Base-by-base conservation (phyloP, 2,329 filamentous ascomycete genomes). In the Trichoderma guizhouense region DNA sequence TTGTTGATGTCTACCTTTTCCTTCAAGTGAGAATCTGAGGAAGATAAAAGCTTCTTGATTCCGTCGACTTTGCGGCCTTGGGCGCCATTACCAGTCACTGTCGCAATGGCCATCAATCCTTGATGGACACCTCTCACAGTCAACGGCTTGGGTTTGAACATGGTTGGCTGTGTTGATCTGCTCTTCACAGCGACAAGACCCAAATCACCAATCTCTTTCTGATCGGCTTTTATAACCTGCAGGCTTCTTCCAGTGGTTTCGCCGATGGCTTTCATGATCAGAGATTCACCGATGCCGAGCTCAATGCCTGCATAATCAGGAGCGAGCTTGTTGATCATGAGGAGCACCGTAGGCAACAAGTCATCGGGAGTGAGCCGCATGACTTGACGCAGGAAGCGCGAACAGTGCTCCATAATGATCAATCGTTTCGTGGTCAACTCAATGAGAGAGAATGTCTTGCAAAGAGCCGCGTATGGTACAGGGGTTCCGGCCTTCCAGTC, bases 211-310 rank as follows among this genome's bases (percentile, higher is more conserved):
- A 98, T 97, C 77, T 98, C 94, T 78, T 96, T 94, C 79, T 99
- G 96, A 76, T 98, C 95, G 63, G 92, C 90, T 83, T 98, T 98
- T 85, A 99, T 97, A 67, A 97, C 91, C 47, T 91, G 88, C 61
- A 98, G 83, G 77, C 91, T 97, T 73, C 96, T 91, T 11, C 96
- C 96, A 0, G 96, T 99, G 34, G 91, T 92, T 83, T 98, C 95
- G 12, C 95, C 95, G 78, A 99, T 97, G 6, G 96, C 93, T 81
- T 98, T 99, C 95, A 98, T 98, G 77, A 99, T 98, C 32, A 99
- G 83, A 0, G 95, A 98, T 82, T 99, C 96, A 71, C 96, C 96
- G 76, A 99, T 99, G n/a, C 96, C 96, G 34, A 99, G 87, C 82
- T 99, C 96, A 74, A 99, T 95, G 24, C 96, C 96, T 57, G 95